Evolutionary conservation across 352 stramenopile genomes (phyloP).

Genomic region (Pythium folliculosum): DNA sequence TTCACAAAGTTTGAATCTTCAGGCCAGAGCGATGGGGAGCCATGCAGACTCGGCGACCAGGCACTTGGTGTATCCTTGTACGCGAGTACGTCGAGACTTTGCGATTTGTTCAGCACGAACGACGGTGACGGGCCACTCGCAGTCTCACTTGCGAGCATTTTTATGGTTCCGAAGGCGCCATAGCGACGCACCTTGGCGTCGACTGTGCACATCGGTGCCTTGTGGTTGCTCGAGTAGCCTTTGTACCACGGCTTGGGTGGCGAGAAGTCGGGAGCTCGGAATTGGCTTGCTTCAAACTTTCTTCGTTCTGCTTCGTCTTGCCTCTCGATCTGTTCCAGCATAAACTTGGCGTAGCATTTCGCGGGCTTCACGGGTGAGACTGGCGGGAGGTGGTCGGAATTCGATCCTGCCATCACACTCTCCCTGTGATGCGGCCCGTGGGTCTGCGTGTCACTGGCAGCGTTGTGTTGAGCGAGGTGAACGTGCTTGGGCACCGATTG

Average conservation of each 20-base stretch:
- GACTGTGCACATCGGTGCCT: conserved; percentile 35
- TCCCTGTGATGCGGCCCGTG: background rate
- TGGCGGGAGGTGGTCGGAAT: background rate
- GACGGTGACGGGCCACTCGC: conserved; percentile 26
- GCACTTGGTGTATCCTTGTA: conserved; percentile 34
- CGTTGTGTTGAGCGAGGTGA: conserved; percentile 4
- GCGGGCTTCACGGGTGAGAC: conserved; percentile 30
- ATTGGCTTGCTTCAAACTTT: conserved; percentile 15
- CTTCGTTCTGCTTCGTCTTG: conserved; percentile 23
- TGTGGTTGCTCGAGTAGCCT: conserved; percentile 36
- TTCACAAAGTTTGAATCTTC: conserved; percentile 45
- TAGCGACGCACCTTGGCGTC: conserved; percentile 61
- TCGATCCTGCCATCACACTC: background rate
- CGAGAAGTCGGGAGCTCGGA: conserved; percentile 28
- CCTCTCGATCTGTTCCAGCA: conserved; percentile 28
- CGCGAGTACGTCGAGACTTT: conserved; percentile 37
- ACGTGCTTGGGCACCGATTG: conserved; percentile 29
- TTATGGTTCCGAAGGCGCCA: conserved; percentile 44
- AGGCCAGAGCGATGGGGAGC: conserved; percentile 58
- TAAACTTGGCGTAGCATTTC: conserved; percentile 36
- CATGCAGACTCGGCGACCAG: conserved; percentile 40
- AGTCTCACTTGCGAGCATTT: conserved; percentile 41
- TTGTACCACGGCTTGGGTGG: conserved; percentile 55
- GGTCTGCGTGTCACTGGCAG: background rate
- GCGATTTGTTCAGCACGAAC: conserved; percentile 36